These are phyloP conservation scores for Solanum hybrid DNA, from an alignment of 305 asterid species.

Conservation along the genomic window DNA sequence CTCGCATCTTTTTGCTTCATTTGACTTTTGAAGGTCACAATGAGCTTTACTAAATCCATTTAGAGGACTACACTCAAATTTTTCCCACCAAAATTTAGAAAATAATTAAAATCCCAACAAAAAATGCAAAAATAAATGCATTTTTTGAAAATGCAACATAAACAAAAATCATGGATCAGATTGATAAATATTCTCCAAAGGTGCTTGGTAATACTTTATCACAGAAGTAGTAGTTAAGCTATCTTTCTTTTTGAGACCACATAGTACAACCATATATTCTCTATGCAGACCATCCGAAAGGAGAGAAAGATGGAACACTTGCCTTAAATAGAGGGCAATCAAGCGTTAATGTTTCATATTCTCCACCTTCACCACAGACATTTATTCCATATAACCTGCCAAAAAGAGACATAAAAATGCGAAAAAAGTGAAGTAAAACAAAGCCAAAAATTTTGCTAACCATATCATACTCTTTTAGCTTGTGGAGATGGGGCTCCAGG, in stretches of 20 bases:
- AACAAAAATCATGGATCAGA: not conserved
- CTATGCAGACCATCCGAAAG: not conserved
- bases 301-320: constrained; percentile 15
- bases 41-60: not conserved
- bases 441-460: not conserved
- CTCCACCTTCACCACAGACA: constrained; percentile 99
- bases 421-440: not conserved
- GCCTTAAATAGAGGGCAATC: constrained; percentile 94
- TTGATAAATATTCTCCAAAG: not conserved
- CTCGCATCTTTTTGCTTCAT: not conserved
- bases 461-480: constrained; percentile 71
- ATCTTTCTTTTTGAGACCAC: not conserved
- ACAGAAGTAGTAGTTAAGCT: not conserved
- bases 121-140: not conserved
- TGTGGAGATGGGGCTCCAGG: constrained; percentile 69
- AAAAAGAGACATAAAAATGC: constrained; percentile 8
- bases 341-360: constrained; percentile 90
- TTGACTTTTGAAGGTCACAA: not conserved
- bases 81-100: not conserved
- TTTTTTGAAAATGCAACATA: not conserved
- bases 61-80: not conserved
- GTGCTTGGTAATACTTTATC: not conserved
- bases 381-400: constrained; percentile 87
- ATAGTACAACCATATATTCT: not conserved
- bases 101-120: not conserved